phyloP scores from a whole-genome alignment of 495 filamentous ascomycete species.

The Bombardia bombarda region DNA sequence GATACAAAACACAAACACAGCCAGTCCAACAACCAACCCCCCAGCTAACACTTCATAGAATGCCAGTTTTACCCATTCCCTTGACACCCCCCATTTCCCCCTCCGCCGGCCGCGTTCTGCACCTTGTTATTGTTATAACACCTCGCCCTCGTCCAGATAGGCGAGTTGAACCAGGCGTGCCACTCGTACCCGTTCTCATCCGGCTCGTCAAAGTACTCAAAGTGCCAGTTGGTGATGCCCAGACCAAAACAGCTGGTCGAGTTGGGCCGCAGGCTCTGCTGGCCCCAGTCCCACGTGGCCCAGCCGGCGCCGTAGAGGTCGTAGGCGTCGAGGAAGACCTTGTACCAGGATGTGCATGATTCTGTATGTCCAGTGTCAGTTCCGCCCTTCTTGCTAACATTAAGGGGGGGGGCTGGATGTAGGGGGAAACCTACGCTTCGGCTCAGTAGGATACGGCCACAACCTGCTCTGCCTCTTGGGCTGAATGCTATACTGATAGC shows the following conservation, averaged over 20 bases:
- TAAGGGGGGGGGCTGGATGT: no score
- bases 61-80: slow-evolving; percentile 7
- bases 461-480: background rate
- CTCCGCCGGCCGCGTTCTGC: background rate
- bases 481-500: slow-evolving; percentile 8
- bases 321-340: slow-evolving; percentile 4
- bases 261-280: background rate
- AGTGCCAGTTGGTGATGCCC: slow-evolving; percentile 10
- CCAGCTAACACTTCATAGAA: no score
- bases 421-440: no score
- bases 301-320: slow-evolving; percentile 3
- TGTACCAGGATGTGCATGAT: slow-evolving; percentile 7
- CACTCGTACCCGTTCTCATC: slow-evolving; percentile 4
- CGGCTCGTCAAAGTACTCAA: slow-evolving; percentile 13
- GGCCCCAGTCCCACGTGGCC: slow-evolving; percentile 4
- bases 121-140: slow-evolving; percentile 7
- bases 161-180: slow-evolving; percentile 4
- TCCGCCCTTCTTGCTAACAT: no score
- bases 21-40: no score
- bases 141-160: background rate
- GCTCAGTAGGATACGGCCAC: background rate
- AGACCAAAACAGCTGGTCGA: slow-evolving; percentile 7
- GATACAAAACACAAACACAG: no score
- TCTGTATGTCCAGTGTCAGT: no score
- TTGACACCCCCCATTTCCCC: background rate